Evolutionary conservation across 1,284 basidiomycete genomes (phyloP).

Genomic region (Irpex sp.): DNA sequence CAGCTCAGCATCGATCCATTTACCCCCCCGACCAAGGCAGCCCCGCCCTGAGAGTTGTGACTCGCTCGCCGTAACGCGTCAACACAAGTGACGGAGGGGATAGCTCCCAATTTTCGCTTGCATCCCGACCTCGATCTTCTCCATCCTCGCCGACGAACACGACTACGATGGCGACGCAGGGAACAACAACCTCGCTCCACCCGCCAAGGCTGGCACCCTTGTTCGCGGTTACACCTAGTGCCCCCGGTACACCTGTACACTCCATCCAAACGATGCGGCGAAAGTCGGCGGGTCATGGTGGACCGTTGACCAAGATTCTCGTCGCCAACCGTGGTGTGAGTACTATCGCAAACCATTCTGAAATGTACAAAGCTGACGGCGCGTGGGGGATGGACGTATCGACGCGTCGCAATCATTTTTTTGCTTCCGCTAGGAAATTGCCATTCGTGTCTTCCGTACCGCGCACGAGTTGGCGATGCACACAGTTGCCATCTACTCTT

Average conservation of each 20-base stretch:
- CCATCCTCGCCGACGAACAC: background rate
- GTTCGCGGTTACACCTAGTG: constrained; percentile 66
- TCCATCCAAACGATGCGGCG: constrained; percentile 89
- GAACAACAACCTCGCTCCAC: constrained; percentile 45
- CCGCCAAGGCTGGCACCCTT: constrained; percentile 68
- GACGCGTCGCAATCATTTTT: background rate
- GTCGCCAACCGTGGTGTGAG: constrained; percentile 93
- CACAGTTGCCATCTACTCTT: constrained; percentile 97
- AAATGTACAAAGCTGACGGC: background rate
- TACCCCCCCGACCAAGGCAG: background rate
- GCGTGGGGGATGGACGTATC: constrained; percentile 5
- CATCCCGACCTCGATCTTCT: background rate
- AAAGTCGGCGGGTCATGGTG: constrained; percentile 86
- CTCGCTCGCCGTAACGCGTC: background rate
- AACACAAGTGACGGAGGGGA: background rate
- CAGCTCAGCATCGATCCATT: constrained; percentile 2
- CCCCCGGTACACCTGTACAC: constrained; percentile 75
- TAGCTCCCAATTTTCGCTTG: background rate
- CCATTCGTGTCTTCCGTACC: constrained; percentile 97
- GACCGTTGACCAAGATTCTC: constrained; percentile 88
- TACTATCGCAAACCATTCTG: constrained; percentile 13
- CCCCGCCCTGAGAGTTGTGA: background rate
- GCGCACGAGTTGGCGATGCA: constrained; percentile 99
- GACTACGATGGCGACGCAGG: constrained; percentile 18
- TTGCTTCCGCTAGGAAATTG: constrained; percentile 77